Base-by-base conservation (phyloP, 2,329 filamentous ascomycete genomes). In the Sporothrix euskadiensis region DNA sequence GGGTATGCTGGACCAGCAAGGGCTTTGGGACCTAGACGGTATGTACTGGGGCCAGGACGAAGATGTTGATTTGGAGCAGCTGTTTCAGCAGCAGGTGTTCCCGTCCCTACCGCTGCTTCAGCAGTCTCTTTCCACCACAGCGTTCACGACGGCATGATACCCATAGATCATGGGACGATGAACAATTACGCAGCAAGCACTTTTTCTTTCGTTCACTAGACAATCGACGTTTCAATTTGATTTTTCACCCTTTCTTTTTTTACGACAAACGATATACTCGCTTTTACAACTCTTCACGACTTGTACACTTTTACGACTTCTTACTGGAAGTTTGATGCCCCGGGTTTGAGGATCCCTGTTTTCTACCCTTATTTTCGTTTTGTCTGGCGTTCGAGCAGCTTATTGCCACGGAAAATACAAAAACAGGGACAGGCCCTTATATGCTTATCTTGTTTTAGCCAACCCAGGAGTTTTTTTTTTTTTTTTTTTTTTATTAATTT, bases 21-120 rank as follows among this genome's bases (percentile, higher is more conserved):
- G 85, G 9, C 80, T 88, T 12, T 88, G 86, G 86, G 86, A 88
- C 78, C 79, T 88, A 9, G 86, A 88, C 76, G 86, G 85, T 74
- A 87, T 88, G 85, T 83, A 84, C 77, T 88, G 86, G 87, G 81
- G 83, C 54, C 78, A 83, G 41, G 84, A 85, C 66, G 81, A 77
- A 12, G 69, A 76, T 1, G 49, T 41, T n/a, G 75, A 71, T 5
- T 73, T 44, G 66, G 57, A 4, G 44, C 77, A 39, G 74, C 68
- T 41, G 32, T 39, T 16, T 22, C 32, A 4, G 32, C 32, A 22
- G 75, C 68, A 19, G 61, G 39, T 4, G 74, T 54, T 39, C 74
- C 74, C 22, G 73, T 76, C 57, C 73, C 71, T 35, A 73, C 56
- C 4, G 35, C 26, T 6, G 19, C 26, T 26, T 26, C 56, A 4